Base-by-base conservation (phyloP, 208 protist species). In the Trypanosoma platydactyli region DNA sequence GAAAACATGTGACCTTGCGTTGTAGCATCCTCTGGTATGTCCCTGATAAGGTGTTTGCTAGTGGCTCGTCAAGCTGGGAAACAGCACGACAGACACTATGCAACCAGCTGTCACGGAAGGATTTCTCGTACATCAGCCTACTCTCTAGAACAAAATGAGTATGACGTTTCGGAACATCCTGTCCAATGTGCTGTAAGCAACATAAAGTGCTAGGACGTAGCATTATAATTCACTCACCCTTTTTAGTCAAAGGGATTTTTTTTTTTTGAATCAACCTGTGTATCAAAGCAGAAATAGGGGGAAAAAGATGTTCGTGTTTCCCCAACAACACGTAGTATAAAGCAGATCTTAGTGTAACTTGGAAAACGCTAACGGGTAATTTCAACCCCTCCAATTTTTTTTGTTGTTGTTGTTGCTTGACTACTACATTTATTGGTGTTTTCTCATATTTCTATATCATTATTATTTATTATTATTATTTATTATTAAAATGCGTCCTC, bases 41-140 rank as follows among this genome's bases (percentile, higher is more conserved):
- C 12, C 76, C 81, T 25, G 76, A 82, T 27, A 96, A 46, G 3
- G 79, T 81, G 49, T 93, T 94, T n/a, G 88, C 74, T 51, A 96
- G 51, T 1, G 87, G 87, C 60, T 96, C 88, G 54, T 96, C 88
- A 29, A 92, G 49, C 44, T 76, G 83, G 20, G 80, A 80, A 57
- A 91, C 54, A 27, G 86, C 91, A 67, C 89, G 79, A 56, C 82
- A 93, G 38, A 94, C 38, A 59, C 86, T 92, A 38, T 88, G 80
- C 69, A 96, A 59, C 88, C 91, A 96, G 65, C 81, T 82, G 53
- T 96, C 91, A 41, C 91, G 85, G 62, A 96, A 96, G n/a, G 88
- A 94, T 70, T 96, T 96, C 57, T 96, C 88, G 59, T 94, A 93
- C 83, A 94, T 91, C 30, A 96, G 83, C 27, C 86, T 76, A 56